Percentiles rank a stretch among this genome's conserved stretches.
phyloP scores from a whole-genome alignment of 192 early-diverging fungal genomes.

The Phlyctochytrium arcticum region DNA sequence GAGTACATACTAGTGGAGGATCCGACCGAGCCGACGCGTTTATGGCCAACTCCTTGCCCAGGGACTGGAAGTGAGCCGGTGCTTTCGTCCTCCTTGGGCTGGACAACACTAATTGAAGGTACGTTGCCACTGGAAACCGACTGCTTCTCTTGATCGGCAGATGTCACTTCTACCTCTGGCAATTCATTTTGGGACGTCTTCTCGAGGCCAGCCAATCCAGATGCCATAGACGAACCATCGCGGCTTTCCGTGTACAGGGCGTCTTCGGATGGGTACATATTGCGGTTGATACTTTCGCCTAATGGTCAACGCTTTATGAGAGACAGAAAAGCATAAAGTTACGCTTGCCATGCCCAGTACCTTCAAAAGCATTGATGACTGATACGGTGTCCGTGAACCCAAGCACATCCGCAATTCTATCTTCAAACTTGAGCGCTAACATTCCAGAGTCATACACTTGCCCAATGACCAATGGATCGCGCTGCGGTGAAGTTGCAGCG shows the following conservation, averaged over 20 bases:
- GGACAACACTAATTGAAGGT: too few relatives aligned
- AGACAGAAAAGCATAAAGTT: not conserved
- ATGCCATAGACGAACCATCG: not conserved
- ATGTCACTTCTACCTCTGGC: too few relatives aligned
- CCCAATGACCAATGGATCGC: conserved; percentile 26
- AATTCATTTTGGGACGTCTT: too few relatives aligned
- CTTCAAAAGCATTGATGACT: conserved; percentile 28
- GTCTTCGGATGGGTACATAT: not conserved
- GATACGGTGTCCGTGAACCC: conserved; percentile 32
- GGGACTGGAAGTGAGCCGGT: too few relatives aligned
- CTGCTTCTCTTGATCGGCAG: too few relatives aligned
- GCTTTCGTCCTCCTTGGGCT: too few relatives aligned
- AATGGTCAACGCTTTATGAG: not conserved
- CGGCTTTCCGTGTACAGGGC: too few relatives aligned
- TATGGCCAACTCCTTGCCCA: too few relatives aligned
- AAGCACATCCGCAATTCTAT: conserved; percentile 30
- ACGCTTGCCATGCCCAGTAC: not conserved
- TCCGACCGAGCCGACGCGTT: too few relatives aligned
- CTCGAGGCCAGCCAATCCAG: too few relatives aligned
- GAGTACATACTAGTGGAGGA: too few relatives aligned
- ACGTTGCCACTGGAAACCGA: too few relatives aligned
- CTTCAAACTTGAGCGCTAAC: conserved; percentile 37
- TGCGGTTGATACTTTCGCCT: conserved; percentile 18
- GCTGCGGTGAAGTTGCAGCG: conserved; percentile 23
- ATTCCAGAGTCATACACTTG: conserved; percentile 39